A percentile compares a stretch with the other conserved stretches of the same genome.
phyloP scores from a whole-genome alignment of 495 filamentous ascomycete genomes.

The Choiromyces venosus region DNA sequence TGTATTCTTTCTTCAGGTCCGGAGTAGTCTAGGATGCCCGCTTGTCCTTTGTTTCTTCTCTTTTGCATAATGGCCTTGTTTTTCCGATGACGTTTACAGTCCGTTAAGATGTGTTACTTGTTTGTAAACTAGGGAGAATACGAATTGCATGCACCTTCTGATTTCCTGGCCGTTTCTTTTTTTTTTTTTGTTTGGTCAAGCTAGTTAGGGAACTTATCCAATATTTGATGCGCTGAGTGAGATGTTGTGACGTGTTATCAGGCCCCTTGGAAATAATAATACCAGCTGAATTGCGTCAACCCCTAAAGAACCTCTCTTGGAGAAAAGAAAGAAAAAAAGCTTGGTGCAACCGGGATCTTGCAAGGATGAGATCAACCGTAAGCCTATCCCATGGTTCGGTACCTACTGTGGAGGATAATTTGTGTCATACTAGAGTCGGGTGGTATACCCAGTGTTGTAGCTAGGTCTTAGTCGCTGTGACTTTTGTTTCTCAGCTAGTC shows the following conservation, averaged over 20 bases:
- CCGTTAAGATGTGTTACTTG: not conserved
- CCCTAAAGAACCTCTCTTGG: not conserved
- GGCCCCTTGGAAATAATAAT: not conserved
- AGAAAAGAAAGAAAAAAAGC: not conserved
- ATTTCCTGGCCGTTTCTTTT: not conserved
- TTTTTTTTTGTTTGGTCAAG: not conserved
- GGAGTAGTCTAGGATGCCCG: not conserved
- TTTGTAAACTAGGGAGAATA: not conserved
- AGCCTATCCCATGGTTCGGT: not conserved
- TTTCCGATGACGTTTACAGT: not conserved
- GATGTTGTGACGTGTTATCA: not conserved
- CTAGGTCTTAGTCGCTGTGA: too few species aligned
- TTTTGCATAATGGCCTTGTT: not conserved
- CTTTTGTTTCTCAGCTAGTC: too few species aligned
- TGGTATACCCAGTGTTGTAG: too few species aligned
- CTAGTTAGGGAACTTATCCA: not conserved
- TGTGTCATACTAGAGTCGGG: too few species aligned
- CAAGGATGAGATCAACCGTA: not conserved
- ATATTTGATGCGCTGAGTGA: not conserved
- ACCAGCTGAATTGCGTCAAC: not conserved
- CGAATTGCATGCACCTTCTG: not conserved
- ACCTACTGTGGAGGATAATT: too few species aligned
- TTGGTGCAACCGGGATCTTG: not conserved
- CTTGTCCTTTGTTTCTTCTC: not conserved
- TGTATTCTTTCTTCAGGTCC: not conserved